A percentile compares a stretch with the other conserved stretches of the same genome.
Conservation (phyloP, 441 rosid genomes). For the Melastoma candidum region DNA sequence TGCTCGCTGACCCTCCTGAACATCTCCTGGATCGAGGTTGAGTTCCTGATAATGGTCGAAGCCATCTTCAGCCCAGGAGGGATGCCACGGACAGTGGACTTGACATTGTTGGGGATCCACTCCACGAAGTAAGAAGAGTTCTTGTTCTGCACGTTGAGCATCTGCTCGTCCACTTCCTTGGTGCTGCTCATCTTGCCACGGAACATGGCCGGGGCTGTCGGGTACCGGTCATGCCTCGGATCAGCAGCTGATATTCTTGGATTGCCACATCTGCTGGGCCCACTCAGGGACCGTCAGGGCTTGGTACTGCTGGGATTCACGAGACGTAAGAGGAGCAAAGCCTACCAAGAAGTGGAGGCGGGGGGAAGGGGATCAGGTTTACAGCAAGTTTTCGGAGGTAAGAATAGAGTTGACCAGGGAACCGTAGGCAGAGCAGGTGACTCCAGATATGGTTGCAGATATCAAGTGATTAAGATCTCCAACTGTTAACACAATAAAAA, state of each 20-base stretch:
- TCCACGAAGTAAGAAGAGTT: conserved; percentile 78
- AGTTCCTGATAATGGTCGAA: conserved; percentile 66
- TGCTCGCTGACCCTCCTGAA: conserved; percentile 78
- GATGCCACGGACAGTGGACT: conserved; percentile 73
- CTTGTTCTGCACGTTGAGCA: conserved; percentile 79
- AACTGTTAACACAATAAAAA: conserved; percentile 23
- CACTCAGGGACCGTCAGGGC: conserved; percentile 68
- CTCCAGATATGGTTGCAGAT: conserved; percentile 84
- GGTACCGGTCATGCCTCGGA: conserved; percentile 61
- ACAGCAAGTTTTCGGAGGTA: conserved; percentile 73
- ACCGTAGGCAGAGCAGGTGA: conserved; percentile 68
- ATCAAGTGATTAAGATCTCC: conserved; percentile 73
- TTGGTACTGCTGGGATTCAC: conserved; percentile 73
- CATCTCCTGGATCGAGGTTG: conserved; percentile 75
- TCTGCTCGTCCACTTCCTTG: conserved; percentile 70
- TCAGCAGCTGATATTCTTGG: conserved; percentile 81
- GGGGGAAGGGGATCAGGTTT: conserved; percentile 68
- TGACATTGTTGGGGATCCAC: conserved; percentile 78
- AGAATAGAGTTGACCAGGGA: conserved; percentile 73
- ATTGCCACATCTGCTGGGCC: conserved; percentile 79
- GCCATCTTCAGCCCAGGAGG: conserved; percentile 76
- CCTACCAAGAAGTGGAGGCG: conserved; percentile 88
- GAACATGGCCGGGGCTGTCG: conserved; percentile 75
- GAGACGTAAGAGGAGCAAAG: conserved; percentile 75
- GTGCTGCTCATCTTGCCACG: conserved; percentile 68